These are phyloP conservation scores for Chaetoscypha palmicola DNA, from an alignment of 2,329 filamentous ascomycete genomes.

Conservation along the genomic window DNA sequence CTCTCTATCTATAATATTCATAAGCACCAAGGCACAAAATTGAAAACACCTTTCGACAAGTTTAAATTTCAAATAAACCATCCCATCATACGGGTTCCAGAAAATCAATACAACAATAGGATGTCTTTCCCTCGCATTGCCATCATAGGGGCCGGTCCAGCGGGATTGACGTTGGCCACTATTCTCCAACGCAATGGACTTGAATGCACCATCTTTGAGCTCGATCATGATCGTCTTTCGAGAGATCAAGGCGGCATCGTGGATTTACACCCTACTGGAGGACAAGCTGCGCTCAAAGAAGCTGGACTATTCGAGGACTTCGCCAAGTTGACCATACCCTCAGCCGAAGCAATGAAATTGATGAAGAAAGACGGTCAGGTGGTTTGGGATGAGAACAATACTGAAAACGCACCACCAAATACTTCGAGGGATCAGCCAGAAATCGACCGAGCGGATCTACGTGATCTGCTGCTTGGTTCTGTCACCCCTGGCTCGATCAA, in stretches of 20 bases:
- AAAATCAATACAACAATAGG: neutral
- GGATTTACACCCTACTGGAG: conserved; percentile 42
- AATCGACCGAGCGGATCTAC: conserved; percentile 11
- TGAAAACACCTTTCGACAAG: neutral
- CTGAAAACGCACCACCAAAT: neutral
- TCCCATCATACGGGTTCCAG: neutral
- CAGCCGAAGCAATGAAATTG: conserved; percentile 29
- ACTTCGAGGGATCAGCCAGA: conserved; percentile 4
- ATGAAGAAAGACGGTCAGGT: conserved; percentile 31
- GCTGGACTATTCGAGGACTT: conserved; percentile 41
- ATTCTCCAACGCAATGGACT: neutral
- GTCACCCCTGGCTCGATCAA: conserved; percentile 22
- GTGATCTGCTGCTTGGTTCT: conserved; percentile 4
- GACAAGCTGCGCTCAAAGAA: conserved; percentile 39
- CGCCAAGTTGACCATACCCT: conserved; percentile 25
- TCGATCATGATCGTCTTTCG: neutral
- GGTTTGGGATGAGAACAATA: neutral
- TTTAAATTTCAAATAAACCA: neutral
- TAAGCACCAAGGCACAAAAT: too few species aligned
- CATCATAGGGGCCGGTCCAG: conserved; percentile 18
- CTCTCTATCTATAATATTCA: too few species aligned
- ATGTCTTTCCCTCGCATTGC: conserved; percentile 10
- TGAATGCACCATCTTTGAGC: conserved; percentile 17
- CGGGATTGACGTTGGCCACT: conserved; percentile 11
- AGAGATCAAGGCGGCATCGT: conserved; percentile 35